Percentiles rank a stretch among this genome's conserved stretches.
Evolutionary conservation across 2,329 filamentous ascomycete genomes (phyloP).

Genomic region (Didymella pinodella): DNA sequence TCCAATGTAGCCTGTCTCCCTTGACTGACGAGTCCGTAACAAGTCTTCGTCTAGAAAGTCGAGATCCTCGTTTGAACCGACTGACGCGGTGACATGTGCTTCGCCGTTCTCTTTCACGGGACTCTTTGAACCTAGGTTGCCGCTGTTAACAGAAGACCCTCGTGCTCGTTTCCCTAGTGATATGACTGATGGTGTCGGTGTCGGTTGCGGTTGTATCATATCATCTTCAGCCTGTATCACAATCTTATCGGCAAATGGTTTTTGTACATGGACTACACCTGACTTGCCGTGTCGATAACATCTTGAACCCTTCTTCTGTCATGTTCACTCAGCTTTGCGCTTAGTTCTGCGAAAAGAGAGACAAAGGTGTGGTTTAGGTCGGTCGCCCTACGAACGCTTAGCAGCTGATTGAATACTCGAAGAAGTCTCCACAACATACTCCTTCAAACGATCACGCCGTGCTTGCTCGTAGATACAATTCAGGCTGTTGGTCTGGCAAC

Average conservation of each 20-base stretch:
- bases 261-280: too few relatives aligned
- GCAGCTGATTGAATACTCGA: background rate
- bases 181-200: background rate
- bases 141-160: background rate
- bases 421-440: slow-evolving; percentile 12
- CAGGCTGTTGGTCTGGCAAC: slow-evolving; percentile 25
- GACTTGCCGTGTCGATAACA: slow-evolving; percentile 32
- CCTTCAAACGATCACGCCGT: slow-evolving; percentile 35
- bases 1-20: slow-evolving; percentile 47
- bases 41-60: slow-evolving; percentile 44
- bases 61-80: slow-evolving; percentile 42
- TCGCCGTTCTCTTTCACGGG: slow-evolving; percentile 24
- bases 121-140: background rate
- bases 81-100: slow-evolving; percentile 30
- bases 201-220: slow-evolving; percentile 16
- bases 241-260: too few relatives aligned
- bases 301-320: slow-evolving; percentile 30
- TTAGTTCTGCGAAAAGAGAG: slow-evolving; percentile 31
- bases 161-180: slow-evolving; percentile 30
- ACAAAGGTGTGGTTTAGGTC: slow-evolving; percentile 31
- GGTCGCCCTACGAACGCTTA: slow-evolving; percentile 25
- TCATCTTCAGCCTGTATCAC: slow-evolving; percentile 39
- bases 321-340: slow-evolving; percentile 22
- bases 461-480: slow-evolving; percentile 36
- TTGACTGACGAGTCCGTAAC: slow-evolving; percentile 36